Percentiles rank a stretch among this genome's conserved stretches.
These are phyloP conservation scores for Maudiozyma saulgeensis DNA, from an alignment of 805 yeast genomes.

Conservation along the genomic window DNA sequence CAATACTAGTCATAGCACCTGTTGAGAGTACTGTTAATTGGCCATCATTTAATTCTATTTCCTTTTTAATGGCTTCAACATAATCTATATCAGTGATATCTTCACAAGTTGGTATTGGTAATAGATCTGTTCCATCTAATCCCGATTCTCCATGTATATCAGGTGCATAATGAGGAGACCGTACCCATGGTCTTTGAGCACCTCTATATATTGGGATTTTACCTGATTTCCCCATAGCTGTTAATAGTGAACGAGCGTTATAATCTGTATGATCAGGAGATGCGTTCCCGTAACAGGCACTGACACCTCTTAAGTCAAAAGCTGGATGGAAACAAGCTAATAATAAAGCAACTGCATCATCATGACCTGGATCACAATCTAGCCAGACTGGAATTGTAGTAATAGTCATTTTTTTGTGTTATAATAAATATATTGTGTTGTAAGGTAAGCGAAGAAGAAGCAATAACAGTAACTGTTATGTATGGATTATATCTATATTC, in stretches of 20 bases:
- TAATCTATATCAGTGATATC: conserved; percentile 23
- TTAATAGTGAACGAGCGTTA: conserved; percentile 58
- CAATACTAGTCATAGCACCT: conserved; percentile 70
- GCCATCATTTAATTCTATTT: conserved; percentile 36
- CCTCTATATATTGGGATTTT: conserved; percentile 63
- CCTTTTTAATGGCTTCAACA: conserved; percentile 33
- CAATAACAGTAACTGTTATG: no score
- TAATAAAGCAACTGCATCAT: conserved; percentile 70
- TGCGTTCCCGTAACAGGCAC: conserved; percentile 69
- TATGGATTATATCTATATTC: no score
- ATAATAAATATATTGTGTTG: no score
- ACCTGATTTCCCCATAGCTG: conserved; percentile 39
- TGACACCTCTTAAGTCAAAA: conserved; percentile 54
- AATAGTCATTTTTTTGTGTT: conserved; percentile 12
- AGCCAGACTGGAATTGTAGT: conserved; percentile 62
- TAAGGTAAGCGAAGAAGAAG: no score
- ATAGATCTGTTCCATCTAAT: conserved; percentile 59
- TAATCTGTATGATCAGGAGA: conserved; percentile 53
- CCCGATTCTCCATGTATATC: conserved; percentile 70
- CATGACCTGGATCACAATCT: conserved; percentile 91
- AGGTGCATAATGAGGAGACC: conserved; percentile 42
- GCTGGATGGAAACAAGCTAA: conserved; percentile 52
- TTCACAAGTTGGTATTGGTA: conserved; percentile 39
- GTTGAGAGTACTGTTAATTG: conserved; percentile 58
- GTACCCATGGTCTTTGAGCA: conserved; percentile 44